Base-by-base conservation (phyloP, 192 early-diverging fungal genomes). In the Entrophospora sp. region DNA sequence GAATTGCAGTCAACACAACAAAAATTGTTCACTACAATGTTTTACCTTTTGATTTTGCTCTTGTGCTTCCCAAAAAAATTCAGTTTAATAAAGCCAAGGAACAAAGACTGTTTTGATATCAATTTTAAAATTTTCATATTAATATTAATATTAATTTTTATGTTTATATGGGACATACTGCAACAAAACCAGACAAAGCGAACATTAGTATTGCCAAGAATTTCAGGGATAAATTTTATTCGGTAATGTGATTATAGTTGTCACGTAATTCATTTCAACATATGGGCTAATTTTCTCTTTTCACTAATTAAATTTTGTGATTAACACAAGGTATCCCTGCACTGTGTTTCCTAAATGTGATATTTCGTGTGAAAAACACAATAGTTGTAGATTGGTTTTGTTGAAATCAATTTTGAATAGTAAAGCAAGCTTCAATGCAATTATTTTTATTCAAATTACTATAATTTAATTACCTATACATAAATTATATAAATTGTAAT, bases 231-330 rank as follows among this genome's bases (percentile, higher is more conserved):
- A 40, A 40, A 40, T 9, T 40, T 40, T 40, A 40, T 40, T 40
- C 14, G 14, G 38, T 40, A 40, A 40, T 40, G 38, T 40, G 38
- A 40, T 40, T 40, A 40, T 40, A 40, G 38, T 40, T 40, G 38
- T 40, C 38, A 40, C 38, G 38, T 40, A 40, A 40, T 40, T 52
- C 49, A 24, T 52, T 52, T 52, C 49, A 52, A 40, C 38, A 40
- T 40, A 40, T 40, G 38, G 38, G 38, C 38, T 40, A 40, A 40
- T 40, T 40, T 40, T 40, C 38, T 40, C 38, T 40, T 40, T 40
- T 40, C 38, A 40, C 38, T 40, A 40, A 40, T 40, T 40, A 40
- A 40, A 40, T 40, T 40, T 40, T 40, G 38, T 40, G 38, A 40
- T 40, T 40, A 40, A 40, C 38, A 40, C 38, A 40, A 40, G 38